Percentiles rank a stretch among this genome's conserved stretches.
Evolutionary conservation across 2,329 filamentous ascomycete genomes (phyloP).

Genomic region (Raffaelea deltoideospora): DNA sequence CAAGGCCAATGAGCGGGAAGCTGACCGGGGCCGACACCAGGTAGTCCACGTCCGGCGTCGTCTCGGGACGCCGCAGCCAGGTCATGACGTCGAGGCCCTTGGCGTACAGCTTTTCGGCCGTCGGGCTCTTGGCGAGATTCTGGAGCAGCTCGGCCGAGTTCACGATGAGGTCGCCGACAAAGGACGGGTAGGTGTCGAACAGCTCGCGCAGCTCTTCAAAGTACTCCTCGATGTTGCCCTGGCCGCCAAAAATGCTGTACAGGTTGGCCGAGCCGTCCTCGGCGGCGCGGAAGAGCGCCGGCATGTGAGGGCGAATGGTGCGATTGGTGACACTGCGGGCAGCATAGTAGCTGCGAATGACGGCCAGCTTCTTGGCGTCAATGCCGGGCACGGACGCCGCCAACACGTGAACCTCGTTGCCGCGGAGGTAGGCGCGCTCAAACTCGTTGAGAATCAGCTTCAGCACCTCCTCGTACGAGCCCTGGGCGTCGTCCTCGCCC

Average conservation of each 20-base stretch:
- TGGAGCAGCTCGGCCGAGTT: constrained; percentile 79
- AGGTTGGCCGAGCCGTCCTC: constrained; percentile 70
- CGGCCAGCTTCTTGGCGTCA: constrained; percentile 77
- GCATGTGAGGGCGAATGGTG: constrained; percentile 82
- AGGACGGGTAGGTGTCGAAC: constrained; percentile 79
- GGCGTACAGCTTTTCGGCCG: constrained; percentile 86
- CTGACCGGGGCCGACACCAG: constrained; percentile 89
- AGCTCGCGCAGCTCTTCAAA: constrained; percentile 93
- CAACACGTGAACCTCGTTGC: constrained; percentile 91
- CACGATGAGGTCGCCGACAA: constrained; percentile 72
- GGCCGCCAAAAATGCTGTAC: constrained; percentile 90
- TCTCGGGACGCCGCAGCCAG: constrained; percentile 80
- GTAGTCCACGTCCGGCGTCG: constrained; percentile 88
- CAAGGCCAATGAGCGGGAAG: constrained; percentile 87
- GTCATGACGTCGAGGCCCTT: constrained; percentile 92
- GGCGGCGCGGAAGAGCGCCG: constrained; percentile 78
- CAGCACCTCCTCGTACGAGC: constrained; percentile 82
- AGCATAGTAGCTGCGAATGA: constrained; percentile 82
- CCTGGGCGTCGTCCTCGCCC: constrained; percentile 76
- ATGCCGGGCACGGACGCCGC: constrained; percentile 80
- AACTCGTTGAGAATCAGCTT: constrained; percentile 92
- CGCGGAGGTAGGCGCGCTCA: constrained; percentile 82
- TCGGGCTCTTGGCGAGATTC: constrained; percentile 63
- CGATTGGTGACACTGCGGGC: constrained; percentile 73
- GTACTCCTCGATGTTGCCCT: constrained; percentile 99